Evolutionary conservation across 108 stramenopile species (phyloP), one percentile per base, ranked within the genome.

Genomic region (Cylindrotheca closterium): DNA sequence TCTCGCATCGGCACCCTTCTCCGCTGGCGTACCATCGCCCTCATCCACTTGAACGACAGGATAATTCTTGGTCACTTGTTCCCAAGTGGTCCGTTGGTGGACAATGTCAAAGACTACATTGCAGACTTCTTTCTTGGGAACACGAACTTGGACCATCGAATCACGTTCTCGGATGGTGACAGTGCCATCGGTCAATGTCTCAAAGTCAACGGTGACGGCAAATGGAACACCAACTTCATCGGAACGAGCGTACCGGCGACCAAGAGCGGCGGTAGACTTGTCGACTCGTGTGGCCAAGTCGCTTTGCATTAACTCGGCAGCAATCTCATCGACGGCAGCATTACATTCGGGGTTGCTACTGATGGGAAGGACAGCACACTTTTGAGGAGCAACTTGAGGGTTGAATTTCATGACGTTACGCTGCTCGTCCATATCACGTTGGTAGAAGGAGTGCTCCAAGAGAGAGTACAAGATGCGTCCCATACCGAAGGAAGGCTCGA

Each of bases 401-500:
- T 85, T 92, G 93, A 99, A 99, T 55, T 60, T 79, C 92, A 99
- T 96, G 65, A 99, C 96, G 55, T 80, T 82, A 30, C 99, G 87
- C 74, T 98, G 91, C 61, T 97, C 98, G 62, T 98, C 97, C 12
- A 68, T 79, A 70, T 94, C 85, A 52, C 99, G 88, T 63, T 88
- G 71, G 65, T 95, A 94, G 77, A 99, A 99, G 48, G 93, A 94
- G 80, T 99, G 99, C 77, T 99, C 98, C 51, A 99, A 74, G 32
- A 99, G 77, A 8, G 96, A 94, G 70, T 99, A 96, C 60, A 99
- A 67, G 61, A 99, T 92, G 50, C 99, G 94, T 46, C 99, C 99
- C 82, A 99, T 98, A 32, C 99, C 99, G 74, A 98, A 99, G 10
- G 97, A 98, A 2, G 99, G 99, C 77, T 99, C 99, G 68, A 99